Evolutionary conservation across 768 basidiomycete genomes (phyloP).

Genomic region (Omphalotus guepiniiformis): DNA sequence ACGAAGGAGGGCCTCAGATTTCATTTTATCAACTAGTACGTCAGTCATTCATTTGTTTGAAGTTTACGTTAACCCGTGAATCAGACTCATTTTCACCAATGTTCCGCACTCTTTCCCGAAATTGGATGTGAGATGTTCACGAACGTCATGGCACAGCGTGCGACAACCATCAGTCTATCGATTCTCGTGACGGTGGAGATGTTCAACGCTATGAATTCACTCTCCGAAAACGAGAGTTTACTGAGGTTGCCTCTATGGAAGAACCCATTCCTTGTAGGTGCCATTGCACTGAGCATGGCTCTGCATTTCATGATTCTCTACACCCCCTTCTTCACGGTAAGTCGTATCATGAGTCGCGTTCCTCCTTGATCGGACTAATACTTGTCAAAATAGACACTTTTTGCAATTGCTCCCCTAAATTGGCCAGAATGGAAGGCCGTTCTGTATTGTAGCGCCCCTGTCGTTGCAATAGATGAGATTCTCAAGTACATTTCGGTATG

Average conservation of each 20-base stretch:
- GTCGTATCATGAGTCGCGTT: constrained; percentile 22
- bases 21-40: constrained; percentile 88
- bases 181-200: constrained; percentile 95
- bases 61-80: background rate
- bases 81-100: constrained; percentile 96
- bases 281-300: constrained; percentile 87
- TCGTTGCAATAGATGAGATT: constrained; percentile 85
- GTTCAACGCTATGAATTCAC: constrained; percentile 98
- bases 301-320: constrained; percentile 95
- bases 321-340: constrained; percentile 92
- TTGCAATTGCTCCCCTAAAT: constrained; percentile 92
- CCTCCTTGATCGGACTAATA: constrained; percentile 5
- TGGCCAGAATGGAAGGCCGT: constrained; percentile 96
- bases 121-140: constrained; percentile 97
- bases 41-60: too few species aligned
- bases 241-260: constrained; percentile 88
- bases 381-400: constrained; percentile 57
- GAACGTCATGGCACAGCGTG: constrained; percentile 77
- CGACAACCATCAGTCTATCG: constrained; percentile 95
- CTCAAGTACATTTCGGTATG: constrained; percentile 81
- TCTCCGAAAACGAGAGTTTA: constrained; percentile 95
- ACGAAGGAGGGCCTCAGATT: constrained; percentile 87
- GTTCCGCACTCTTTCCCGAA: constrained; percentile 73
- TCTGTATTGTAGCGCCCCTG: constrained; percentile 80
- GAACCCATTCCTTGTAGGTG: constrained; percentile 88